Percentiles rank a stretch among this genome's conserved stretches.
Conservation (phyloP, 768 basidiomycete species). For the Boletus rubroflammeus region DNA sequence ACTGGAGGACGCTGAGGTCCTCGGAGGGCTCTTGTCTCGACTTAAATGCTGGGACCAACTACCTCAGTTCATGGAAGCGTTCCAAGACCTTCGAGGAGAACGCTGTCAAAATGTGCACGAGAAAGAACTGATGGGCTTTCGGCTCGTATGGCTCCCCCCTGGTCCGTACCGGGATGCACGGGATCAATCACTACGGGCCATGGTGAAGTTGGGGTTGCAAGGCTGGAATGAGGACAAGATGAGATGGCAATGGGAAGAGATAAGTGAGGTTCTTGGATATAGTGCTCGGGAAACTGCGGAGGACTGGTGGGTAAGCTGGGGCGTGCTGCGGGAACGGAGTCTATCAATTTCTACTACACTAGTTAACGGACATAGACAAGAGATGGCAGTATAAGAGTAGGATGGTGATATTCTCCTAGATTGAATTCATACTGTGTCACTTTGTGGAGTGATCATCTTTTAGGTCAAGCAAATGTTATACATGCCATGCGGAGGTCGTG, state of each 20-base stretch:
- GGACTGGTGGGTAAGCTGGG: slow-evolving; percentile 61
- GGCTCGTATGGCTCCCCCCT: slow-evolving; percentile 38
- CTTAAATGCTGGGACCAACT: slow-evolving; percentile 44
- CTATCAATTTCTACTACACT: background rate
- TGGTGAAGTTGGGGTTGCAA: slow-evolving; percentile 14
- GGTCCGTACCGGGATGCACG: slow-evolving; percentile 42
- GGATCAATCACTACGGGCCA: slow-evolving; percentile 33
- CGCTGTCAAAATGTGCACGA: slow-evolving; percentile 40
- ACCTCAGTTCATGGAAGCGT: slow-evolving; percentile 46
- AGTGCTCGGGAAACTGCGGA: slow-evolving; percentile 52
- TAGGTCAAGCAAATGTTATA: background rate
- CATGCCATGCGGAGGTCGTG: background rate
- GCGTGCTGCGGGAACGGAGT: slow-evolving; percentile 38
- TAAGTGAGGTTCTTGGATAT: slow-evolving; percentile 45
- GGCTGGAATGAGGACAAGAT: slow-evolving; percentile 46
- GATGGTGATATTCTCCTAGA: background rate
- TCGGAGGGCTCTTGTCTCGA: slow-evolving; percentile 34
- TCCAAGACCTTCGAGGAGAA: slow-evolving; percentile 51
- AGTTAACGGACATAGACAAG: background rate
- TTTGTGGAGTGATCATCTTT: background rate
- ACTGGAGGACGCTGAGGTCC: slow-evolving; percentile 29
- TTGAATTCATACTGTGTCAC: background rate
- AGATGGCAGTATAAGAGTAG: background rate
- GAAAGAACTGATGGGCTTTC: slow-evolving; percentile 40
- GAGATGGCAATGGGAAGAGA: slow-evolving; percentile 47